A percentile compares a stretch with the other conserved stretches of the same genome.
phyloP scores from a whole-genome alignment of 306 rosid species.

The Trifolium fragiferum region DNA sequence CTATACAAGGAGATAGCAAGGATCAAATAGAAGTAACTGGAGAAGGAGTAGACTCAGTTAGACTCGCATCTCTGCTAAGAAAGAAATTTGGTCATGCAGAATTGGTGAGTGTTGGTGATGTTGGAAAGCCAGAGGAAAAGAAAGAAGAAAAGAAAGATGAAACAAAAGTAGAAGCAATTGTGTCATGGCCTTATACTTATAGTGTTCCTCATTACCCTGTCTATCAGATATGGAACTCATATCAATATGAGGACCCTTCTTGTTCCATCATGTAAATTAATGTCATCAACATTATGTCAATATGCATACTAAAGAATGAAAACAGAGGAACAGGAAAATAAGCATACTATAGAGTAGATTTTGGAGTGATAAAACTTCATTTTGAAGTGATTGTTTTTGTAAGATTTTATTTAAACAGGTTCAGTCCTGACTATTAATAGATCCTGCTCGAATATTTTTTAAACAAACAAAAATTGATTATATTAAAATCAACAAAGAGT shows the following conservation, averaged over 20 bases:
- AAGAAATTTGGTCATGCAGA: conserved; percentile 50
- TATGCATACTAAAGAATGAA: too few relatives aligned
- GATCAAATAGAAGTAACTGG: conserved; percentile 56
- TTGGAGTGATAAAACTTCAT: too few relatives aligned
- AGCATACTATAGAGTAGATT: too few relatives aligned
- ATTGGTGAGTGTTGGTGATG: conserved; percentile 43
- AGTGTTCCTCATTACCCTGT: conserved; percentile 18
- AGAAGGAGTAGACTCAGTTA: conserved; percentile 48
- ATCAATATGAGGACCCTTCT: conserved; percentile 14
- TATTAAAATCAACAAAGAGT: too few relatives aligned
- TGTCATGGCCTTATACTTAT: background rate
- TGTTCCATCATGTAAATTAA: conserved; percentile 37
- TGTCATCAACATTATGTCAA: too few relatives aligned
- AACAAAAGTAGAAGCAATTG: too few relatives aligned
- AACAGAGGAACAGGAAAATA: too few relatives aligned
- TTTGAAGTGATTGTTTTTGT: too few relatives aligned
- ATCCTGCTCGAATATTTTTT: too few relatives aligned
- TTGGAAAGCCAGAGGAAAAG: conserved; percentile 39
- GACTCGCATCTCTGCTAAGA: conserved; percentile 49
- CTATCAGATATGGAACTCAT: background rate
- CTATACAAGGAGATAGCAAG: conserved; percentile 20
- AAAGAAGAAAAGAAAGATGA: conserved; percentile 7
- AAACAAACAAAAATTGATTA: too few relatives aligned
- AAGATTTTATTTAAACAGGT: too few relatives aligned
- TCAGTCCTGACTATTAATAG: too few relatives aligned